These are phyloP conservation scores for Podospora comata DNA, from an alignment of 495 filamentous ascomycete genomes.

Conservation along the genomic window DNA sequence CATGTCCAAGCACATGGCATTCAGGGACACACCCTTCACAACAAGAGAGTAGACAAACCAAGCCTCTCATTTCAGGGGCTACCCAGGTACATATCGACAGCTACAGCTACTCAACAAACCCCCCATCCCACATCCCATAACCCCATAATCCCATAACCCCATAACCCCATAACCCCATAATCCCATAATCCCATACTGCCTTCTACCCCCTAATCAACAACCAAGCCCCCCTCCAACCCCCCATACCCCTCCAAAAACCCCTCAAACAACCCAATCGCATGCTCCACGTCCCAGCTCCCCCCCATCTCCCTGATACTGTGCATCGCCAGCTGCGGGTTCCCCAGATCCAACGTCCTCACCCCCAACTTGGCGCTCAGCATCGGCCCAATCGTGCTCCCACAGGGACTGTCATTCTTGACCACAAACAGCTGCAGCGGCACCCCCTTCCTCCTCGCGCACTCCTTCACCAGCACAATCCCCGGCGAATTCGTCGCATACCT, in stretches of 20 bases:
- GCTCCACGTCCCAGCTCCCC: conserved; percentile 81
- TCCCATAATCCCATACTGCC: too few relatives aligned
- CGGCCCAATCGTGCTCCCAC: conserved; percentile 93
- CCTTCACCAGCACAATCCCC: conserved; percentile 87
- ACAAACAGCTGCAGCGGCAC: conserved; percentile 95
- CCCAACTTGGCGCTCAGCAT: conserved; percentile 87
- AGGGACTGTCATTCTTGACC: conserved; percentile 89
- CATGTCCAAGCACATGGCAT: too few relatives aligned
- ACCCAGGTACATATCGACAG: too few relatives aligned
- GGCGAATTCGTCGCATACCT: conserved; percentile 95
- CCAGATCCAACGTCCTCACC: conserved; percentile 83
- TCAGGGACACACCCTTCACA: too few relatives aligned
- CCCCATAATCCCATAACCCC: neutral
- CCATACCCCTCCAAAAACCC: conserved; percentile 83
- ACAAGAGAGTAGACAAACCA: too few relatives aligned
- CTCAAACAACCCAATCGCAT: conserved; percentile 81
- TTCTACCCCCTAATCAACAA: conserved; percentile 58
- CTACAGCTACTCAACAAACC: too few relatives aligned
- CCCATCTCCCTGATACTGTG: conserved; percentile 94
- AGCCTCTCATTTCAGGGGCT: too few relatives aligned
- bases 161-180: too few relatives aligned
- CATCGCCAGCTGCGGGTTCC: conserved; percentile 96
- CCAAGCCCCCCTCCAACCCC: conserved; percentile 72
- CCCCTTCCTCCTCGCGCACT: conserved; percentile 63
- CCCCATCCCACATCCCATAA: neutral